Percentiles rank a stretch among this genome's conserved stretches.
Evolutionary conservation across 2,329 filamentous ascomycete genomes (phyloP).

Genomic region (Neofusicoccum parvum): DNA sequence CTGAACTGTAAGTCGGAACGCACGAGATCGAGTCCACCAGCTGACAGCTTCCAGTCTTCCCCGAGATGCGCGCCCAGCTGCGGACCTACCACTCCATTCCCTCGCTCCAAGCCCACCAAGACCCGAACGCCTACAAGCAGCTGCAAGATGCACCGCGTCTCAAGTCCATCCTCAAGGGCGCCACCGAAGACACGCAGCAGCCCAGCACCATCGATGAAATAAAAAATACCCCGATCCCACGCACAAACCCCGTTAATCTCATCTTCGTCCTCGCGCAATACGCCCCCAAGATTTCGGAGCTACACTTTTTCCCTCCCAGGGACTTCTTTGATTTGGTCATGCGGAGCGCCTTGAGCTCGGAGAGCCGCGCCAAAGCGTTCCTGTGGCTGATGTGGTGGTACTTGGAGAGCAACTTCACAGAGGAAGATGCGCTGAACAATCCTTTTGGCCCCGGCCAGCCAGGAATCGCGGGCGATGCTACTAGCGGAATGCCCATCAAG

Average conservation of each 20-base stretch:
- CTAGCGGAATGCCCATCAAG: slow-evolving; percentile 52
- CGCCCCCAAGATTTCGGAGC: slow-evolving; percentile 86
- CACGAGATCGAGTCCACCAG: not conserved
- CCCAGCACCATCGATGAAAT: slow-evolving; percentile 83
- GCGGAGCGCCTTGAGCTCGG: slow-evolving; percentile 79
- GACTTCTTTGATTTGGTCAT: slow-evolving; percentile 98
- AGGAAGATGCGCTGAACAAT: slow-evolving; percentile 84
- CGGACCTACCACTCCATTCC: slow-evolving; percentile 98
- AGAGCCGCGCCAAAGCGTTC: slow-evolving; percentile 83
- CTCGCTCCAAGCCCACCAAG: slow-evolving; percentile 90
- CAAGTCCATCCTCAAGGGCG: slow-evolving; percentile 96
- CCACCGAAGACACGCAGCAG: slow-evolving; percentile 86
- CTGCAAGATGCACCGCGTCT: slow-evolving; percentile 93
- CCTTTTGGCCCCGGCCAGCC: slow-evolving; percentile 72
- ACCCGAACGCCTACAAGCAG: slow-evolving; percentile 95
- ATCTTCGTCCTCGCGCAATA: slow-evolving; percentile 93
- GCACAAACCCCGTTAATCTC: slow-evolving; percentile 95
- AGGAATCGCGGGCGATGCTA: slow-evolving; percentile 38
- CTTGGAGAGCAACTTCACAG: slow-evolving; percentile 90
- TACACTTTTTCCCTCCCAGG: slow-evolving; percentile 80
- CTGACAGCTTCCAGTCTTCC: slow-evolving; percentile 71
- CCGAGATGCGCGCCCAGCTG: slow-evolving; percentile 96
- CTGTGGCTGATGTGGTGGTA: slow-evolving; percentile 99
- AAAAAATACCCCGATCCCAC: slow-evolving; percentile 66
- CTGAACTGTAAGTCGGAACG: slow-evolving; percentile 73